Base-by-base conservation (phyloP, 306 rosid genomes). In the Vigna angularis region DNA sequence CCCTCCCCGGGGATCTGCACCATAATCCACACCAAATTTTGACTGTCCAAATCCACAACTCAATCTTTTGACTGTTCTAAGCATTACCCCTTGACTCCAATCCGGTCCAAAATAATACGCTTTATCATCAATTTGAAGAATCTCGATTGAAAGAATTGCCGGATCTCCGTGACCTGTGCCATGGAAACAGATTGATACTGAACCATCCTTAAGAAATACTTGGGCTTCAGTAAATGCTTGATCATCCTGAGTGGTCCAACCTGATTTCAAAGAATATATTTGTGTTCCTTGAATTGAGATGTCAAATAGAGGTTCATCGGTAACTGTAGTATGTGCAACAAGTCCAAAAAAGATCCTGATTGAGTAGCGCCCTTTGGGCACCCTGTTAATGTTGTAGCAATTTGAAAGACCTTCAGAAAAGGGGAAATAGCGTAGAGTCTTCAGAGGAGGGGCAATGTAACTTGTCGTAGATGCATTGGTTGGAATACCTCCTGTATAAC, bases 111-210 rank as follows among this genome's bases (percentile, higher is more conserved):
- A 88, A 69, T 86, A 52, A 80, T 95, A 91, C 26, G 97, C 97
- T 55, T 75, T 77, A 65, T 82, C 85, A 83, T 91, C 90, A 55
- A 95, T 77, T 85, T 95, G 97, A 80, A 95, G 99, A 86, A 95
- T 90, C 87, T 93, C 98, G 66, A 95, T 86, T 5, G 99, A 85
- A 83, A 95, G 89, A n/a, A 95, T 85, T 26, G 98, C 88, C n/a
- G 99, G 99, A 88, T 93, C 99, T 62, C 99, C 99, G 72, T 95
- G 99, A 62, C 99, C 99, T 1, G 99, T 95, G 82, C 97, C 89
- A 80, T 95, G 99, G 47, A 95, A 95, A 85, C 99, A 95, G 67
- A 95, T 72, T 47, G 97, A 95, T 62, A 86, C 93, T 36, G 96
- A 85, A 69, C 89, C 87, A 77, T 93, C 87, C 51, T 5, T 76